Percentiles rank a stretch among this genome's conserved stretches.
These are phyloP conservation scores for Phanerochaete sordida DNA, from an alignment of 768 basidiomycete species.

Conservation along the genomic window DNA sequence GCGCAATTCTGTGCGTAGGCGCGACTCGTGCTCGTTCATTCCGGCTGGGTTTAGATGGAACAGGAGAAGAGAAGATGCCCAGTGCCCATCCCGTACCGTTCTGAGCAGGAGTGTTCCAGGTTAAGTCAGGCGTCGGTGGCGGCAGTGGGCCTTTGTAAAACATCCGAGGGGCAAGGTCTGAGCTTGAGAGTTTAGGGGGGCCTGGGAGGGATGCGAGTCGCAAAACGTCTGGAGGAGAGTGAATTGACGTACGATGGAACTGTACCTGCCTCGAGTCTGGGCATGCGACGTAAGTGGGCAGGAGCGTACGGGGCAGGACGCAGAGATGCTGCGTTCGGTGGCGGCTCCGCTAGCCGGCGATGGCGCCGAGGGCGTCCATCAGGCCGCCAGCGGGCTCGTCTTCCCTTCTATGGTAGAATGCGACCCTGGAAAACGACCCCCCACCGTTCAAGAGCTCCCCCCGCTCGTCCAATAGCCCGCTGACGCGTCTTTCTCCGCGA, in stretches of 20 bases:
- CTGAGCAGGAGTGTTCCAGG: background rate
- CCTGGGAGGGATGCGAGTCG: background rate
- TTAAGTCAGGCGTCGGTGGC: background rate
- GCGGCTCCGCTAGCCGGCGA: slow-evolving; percentile 4
- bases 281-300: background rate
- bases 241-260: background rate
- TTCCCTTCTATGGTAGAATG: background rate
- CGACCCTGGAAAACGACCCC: background rate
- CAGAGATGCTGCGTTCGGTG: background rate
- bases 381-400: background rate
- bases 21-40: background rate
- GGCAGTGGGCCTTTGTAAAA: background rate
- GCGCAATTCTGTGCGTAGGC: background rate
- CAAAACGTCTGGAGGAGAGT: background rate
- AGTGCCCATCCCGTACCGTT: background rate
- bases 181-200: background rate
- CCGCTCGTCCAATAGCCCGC: slow-evolving; percentile 22
- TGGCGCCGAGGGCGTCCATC: slow-evolving; percentile 2
- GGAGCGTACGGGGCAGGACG: background rate
- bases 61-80: background rate
- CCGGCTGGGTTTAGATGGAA: background rate
- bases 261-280: background rate
- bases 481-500: slow-evolving; percentile 34
- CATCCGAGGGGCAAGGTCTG: background rate
- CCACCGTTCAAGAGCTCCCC: slow-evolving; percentile 2